phyloP scores from a whole-genome alignment of 2,329 filamentous ascomycete genomes.

The Onygenales sp. region DNA sequence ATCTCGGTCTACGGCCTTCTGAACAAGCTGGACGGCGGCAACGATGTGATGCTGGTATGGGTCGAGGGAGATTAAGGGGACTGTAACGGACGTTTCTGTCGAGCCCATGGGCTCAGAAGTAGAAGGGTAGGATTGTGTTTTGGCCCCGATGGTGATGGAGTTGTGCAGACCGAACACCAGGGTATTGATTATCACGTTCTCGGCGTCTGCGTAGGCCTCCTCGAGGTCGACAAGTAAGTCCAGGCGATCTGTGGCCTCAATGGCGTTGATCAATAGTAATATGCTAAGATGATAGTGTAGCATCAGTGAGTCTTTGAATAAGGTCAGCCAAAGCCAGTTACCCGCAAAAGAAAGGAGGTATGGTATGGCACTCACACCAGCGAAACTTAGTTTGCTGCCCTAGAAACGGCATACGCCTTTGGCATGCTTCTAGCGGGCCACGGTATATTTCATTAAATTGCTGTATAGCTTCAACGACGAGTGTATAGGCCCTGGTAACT shows the following conservation, averaged over 20 bases:
- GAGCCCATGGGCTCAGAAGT: neutral
- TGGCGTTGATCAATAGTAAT: conserved; percentile 18
- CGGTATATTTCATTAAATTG: conserved; percentile 21
- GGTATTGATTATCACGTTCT: conserved; percentile 18
- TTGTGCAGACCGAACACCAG: conserved; percentile 21
- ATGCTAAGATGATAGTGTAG: conserved; percentile 21
- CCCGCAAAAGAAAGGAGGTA: neutral
- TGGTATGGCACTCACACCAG: conserved; percentile 18
- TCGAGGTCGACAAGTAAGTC: conserved; percentile 17
- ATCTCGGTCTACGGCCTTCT: conserved; percentile 19
- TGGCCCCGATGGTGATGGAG: conserved; percentile 14
- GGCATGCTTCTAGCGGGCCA: conserved; percentile 17
- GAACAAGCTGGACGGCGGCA: conserved; percentile 19
- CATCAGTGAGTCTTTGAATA: conserved; percentile 16
- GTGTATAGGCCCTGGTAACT: conserved; percentile 17
- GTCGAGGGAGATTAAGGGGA: conserved; percentile 21
- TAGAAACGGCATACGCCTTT: conserved; percentile 21
- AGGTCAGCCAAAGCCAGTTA: neutral
- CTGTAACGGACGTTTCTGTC: conserved; percentile 4
- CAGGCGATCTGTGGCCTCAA: conserved; percentile 17
- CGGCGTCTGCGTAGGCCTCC: conserved; percentile 15
- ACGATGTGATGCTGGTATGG: conserved; percentile 24
- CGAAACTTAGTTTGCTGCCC: conserved; percentile 20
- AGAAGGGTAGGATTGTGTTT: neutral
- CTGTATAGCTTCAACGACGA: conserved; percentile 18